Base-by-base conservation (phyloP, 495 filamentous ascomycete genomes). In the Hypoxylon intermedium region DNA sequence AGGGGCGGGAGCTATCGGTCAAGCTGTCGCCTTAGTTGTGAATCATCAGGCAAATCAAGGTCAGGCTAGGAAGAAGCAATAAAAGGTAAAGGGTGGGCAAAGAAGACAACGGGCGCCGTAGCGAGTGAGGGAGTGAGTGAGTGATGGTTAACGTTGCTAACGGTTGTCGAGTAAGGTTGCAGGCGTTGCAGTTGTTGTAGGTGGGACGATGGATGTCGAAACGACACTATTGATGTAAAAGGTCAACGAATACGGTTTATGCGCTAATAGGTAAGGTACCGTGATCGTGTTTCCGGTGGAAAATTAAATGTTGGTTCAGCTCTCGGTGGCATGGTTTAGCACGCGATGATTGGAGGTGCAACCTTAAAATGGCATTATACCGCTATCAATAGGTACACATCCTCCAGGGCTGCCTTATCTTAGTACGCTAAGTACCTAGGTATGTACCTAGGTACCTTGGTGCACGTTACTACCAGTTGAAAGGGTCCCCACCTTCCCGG, bases 11-110 rank as follows among this genome's bases (percentile, higher is more conserved):
- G 53, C 58, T 60, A 45, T 60, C 58, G 58, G 50, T 47, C 36
- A 57, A 31, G 24, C 54, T 46, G 19, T 63, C 56, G 55, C 47
- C 56, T 71, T 58, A 71, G 52, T 48, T 54, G 55, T 55, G 49
- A 65, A 68, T 65, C 65, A 71, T 71, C 52, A 55, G 62, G 65
- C 52, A 26, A 3, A 3, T 26, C 24, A 7, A 26, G 24, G 24
- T 7, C 3, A 26, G 7, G 4, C 24, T 26, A 3, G 4, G 24
- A 26, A 26, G 24, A 26, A 26, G n/a, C n/a, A 26, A 26, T 26
- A 26, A 26, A 4, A 7, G 3, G 7, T 7, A 7, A 26, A 3
- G 24, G 24, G 24, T 7, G 7, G 24, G 24, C 24, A 26, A 3
- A 26, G 4, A 26, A 3, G 24, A 26, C 7, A 26, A 26, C 24